Evolutionary conservation across 2,329 filamentous ascomycete genomes (phyloP).

Genomic region (Lachnum nothofagi): DNA sequence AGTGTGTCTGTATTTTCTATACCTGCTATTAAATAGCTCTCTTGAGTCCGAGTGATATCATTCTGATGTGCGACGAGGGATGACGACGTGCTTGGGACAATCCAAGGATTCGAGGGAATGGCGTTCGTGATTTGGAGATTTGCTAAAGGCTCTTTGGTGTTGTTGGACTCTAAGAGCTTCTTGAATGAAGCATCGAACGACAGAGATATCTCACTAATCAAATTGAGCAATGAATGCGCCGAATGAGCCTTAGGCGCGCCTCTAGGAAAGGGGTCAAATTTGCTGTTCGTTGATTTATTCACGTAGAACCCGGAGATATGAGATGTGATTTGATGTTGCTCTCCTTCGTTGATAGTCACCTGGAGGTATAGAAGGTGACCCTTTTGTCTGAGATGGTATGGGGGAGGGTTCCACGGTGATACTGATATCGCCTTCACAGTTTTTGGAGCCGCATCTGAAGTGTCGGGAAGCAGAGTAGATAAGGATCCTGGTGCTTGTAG

Average conservation of each 20-base stretch:
- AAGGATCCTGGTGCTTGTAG: conserved; percentile 66
- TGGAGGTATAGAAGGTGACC: conserved; percentile 90
- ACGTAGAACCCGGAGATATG: conserved; percentile 95
- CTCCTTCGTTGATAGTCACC: conserved; percentile 86
- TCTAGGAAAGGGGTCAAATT: conserved; percentile 86
- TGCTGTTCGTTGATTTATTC: conserved; percentile 91
- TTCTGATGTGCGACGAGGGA: conserved; percentile 65
- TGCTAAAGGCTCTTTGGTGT: conserved; percentile 77
- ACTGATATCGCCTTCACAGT: conserved; percentile 84
- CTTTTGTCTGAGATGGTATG: conserved; percentile 82
- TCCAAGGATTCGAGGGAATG: conserved; percentile 86
- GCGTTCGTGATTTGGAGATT: conserved; percentile 96
- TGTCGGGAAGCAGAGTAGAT: conserved; percentile 64
- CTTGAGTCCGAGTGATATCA: conserved; percentile 85
- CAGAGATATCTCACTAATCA: conserved; percentile 74
- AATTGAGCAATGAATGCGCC: conserved; percentile 78
- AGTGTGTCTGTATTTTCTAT: conserved; percentile 91
- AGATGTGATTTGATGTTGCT: conserved; percentile 88
- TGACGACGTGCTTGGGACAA: conserved; percentile 66
- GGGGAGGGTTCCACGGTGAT: conserved; percentile 94
- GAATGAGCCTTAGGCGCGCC: conserved; percentile 70
- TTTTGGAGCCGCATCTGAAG: conserved; percentile 68
- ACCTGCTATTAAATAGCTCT: conserved; percentile 83
- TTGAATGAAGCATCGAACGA: conserved; percentile 75
- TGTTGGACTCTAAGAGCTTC: conserved; percentile 77